Base-by-base conservation (phyloP, 1,284 basidiomycete genomes). In the Trichosporon sp. region DNA sequence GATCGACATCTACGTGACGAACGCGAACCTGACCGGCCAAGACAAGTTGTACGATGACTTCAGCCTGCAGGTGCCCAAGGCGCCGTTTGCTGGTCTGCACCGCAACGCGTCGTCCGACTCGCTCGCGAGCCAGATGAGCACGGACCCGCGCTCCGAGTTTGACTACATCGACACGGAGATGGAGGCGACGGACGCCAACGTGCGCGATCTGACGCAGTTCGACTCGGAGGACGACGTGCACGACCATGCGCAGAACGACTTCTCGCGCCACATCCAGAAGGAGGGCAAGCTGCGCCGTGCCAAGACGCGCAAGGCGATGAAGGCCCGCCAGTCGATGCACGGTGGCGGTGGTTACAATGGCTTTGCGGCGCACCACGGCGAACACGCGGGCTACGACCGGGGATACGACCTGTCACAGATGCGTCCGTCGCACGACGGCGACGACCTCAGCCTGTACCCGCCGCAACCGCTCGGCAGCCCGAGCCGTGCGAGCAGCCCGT, bases 1-100 rank as follows among this genome's bases (percentile, higher is more conserved):
- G 72, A 84, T 95, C 65, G 90, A 93, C 75, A 90, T 95, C 35
- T 94, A 89, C 77, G 91, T 95, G 51, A 91, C 91, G 2, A 89
- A 89, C 47, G 76, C 75, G 42, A 69, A 7, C 67, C 56, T n/a
- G 21, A 67, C 71, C 27, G 34, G 72, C 18, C 15, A 56, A 32
- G 31, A 25, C 44, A 38, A n/a, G 27, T n/a, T 47, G 1, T 65
- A 67, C 44, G 44, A 65, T 47, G 56, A 66, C 31, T 38, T 64
- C 13, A 60, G 56, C 56, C 27, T 60, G 29, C 56, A 60, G 56
- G 56, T 42, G 71, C 76, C 63, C 80, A 83, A n/a, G 29, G 56
- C 56, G 27, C 56, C 56, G 38, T 84, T 87, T n/a, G 31, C 23
- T 11, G 60, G 67, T 21, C 23, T 74, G 21, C 21, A 71, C 6